Evolutionary conservation across 305 asterid genomes (phyloP).

Genomic region (Fraxinus angustifolia): DNA sequence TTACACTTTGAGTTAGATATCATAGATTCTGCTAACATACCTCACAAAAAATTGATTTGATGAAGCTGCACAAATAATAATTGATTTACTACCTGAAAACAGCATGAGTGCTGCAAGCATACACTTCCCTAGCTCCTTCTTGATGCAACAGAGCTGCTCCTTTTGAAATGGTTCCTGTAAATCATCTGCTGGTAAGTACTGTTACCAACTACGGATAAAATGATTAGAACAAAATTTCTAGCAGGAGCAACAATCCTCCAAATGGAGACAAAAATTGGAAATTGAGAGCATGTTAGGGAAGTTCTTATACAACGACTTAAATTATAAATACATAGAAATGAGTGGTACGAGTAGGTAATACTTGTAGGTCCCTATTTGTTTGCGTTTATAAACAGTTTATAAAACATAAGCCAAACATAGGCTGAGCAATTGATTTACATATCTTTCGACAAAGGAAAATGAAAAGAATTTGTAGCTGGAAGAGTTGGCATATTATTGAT

Average conservation of each 20-base stretch:
- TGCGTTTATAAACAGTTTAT: too few relatives aligned
- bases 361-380: not conserved
- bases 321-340: not conserved
- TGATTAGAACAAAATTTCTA: conserved; percentile 1
- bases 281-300: not conserved
- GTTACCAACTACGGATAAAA: conserved; percentile 12
- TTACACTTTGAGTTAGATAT: not conserved
- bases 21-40: not conserved
- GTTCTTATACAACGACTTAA: not conserved
- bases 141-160: conserved; percentile 90
- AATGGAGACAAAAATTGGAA: not conserved
- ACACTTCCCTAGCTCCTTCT: conserved; percentile 97
- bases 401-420: not conserved
- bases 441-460: not conserved
- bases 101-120: conserved; percentile 93
- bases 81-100: conserved; percentile 65
- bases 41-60: not conserved
- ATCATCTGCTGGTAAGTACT: conserved; percentile 20
- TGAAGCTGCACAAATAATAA: conserved; percentile 4
- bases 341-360: not conserved
- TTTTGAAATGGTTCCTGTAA: conserved; percentile 79
- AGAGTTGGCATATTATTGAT: not conserved
- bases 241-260: not conserved
- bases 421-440: not conserved
- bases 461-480: not conserved